These are phyloP conservation scores for Fusarium verticillioides DNA, from an alignment of 2,329 filamentous ascomycete species.

Conservation along the genomic window DNA sequence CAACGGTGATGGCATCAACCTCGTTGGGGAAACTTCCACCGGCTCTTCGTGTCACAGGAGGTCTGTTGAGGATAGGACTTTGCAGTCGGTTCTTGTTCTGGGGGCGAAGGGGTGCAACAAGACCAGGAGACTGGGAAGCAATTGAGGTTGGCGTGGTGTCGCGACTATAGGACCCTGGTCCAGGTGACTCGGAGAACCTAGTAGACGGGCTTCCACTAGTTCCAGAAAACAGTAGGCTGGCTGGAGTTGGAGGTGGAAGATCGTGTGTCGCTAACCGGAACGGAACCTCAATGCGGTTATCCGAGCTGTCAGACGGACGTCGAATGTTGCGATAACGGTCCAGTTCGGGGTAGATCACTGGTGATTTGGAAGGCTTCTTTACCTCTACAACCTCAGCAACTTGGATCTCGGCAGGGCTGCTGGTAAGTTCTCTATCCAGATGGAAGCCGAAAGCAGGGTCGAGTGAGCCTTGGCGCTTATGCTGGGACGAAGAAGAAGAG, in stretches of 20 bases:
- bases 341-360: conserved; percentile 68
- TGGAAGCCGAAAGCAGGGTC: conserved; percentile 51
- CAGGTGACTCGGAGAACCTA: conserved; percentile 77
- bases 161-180: conserved; percentile 76
- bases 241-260: conserved; percentile 72
- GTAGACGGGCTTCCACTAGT: conserved; percentile 80
- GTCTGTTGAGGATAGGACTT: conserved; percentile 66
- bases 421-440: conserved; percentile 55
- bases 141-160: conserved; percentile 83
- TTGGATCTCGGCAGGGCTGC: conserved; percentile 58
- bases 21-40: conserved; percentile 66
- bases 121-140: conserved; percentile 77
- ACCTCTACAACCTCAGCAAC: conserved; percentile 56
- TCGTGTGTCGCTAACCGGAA: conserved; percentile 71
- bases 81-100: conserved; percentile 62
- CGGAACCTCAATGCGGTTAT: conserved; percentile 58
- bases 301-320: conserved; percentile 50
- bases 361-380: conserved; percentile 53
- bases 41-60: conserved; percentile 69
- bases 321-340: conserved; percentile 67
- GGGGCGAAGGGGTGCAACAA: conserved; percentile 61
- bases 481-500: conserved; percentile 58
- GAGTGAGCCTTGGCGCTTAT: conserved; percentile 51
- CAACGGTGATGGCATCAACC: conserved; percentile 56
- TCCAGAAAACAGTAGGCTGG: conserved; percentile 64